Base-by-base conservation (phyloP, 2,329 filamentous ascomycete species). In the Trichophyton mentagrophytes region DNA sequence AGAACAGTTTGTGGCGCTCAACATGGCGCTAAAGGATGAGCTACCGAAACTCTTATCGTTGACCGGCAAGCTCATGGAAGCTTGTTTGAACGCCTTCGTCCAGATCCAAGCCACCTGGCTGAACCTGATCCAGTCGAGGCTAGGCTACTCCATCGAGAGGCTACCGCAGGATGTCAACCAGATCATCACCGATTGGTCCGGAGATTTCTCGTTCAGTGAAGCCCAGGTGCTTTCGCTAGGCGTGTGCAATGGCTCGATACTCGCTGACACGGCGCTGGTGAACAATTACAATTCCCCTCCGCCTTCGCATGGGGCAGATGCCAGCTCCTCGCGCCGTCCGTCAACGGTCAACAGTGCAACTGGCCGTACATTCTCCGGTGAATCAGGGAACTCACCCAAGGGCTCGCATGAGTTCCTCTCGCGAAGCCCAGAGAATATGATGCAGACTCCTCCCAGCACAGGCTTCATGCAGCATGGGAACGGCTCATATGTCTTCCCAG, bases 21-120 rank as follows among this genome's bases (percentile, higher is more conserved):
- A 97, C 69, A 89, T 96, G 64, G 90, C 92, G 0, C 79, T 97
- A 62, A 96, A 96, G 74, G 87, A 92, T 66, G 92, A 97, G 71
- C 80, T 99, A 55, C 92, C 92, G 1, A 86, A 86, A 70, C 80
- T 99, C 15, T 95, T 93, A 58, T 76, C 78, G 6, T 76, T 93
- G 64, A 96, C 92, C 1, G 89, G 89, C 64, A 88, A 86, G 67
- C 78, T 96, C 63, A 90, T 93, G 67, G 88, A 90, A 67, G 86
- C 88, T 25, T 92, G 89, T 67, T 79, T 96, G 49, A 83, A 82
- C 61, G 90, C 90, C 67, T 90, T 97, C 68, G 84, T 96, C 66
- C 85, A 87, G 64, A 86, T 95, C 53, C 91, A 96, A 73, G 81
- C 84, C 17, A 80, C 83, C 57, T 99, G 92, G 92, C 91, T 86